phyloP scores from a whole-genome alignment of 257 asterid species.

The Linaria vulgaris region DNA sequence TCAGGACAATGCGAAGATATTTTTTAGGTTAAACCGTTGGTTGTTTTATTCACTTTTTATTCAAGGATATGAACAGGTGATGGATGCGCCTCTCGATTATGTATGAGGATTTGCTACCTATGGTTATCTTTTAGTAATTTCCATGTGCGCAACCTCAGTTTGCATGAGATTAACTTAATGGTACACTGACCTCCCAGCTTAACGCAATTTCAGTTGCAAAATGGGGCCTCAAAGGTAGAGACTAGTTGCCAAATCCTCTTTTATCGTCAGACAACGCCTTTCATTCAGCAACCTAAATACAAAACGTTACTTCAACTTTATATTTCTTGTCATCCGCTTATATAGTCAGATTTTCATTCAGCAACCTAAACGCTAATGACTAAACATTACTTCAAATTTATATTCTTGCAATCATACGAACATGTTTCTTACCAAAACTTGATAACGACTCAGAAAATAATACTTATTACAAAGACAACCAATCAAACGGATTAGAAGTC shows the following conservation, averaged over 20 bases:
- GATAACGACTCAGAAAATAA: slow-evolving; percentile 5
- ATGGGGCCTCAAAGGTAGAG: slow-evolving; percentile 17
- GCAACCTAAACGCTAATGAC: no score
- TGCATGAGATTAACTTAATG: background rate
- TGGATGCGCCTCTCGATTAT: background rate
- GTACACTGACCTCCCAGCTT: slow-evolving; percentile 1
- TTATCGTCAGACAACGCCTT: slow-evolving; percentile 5
- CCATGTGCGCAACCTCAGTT: background rate
- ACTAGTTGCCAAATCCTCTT: background rate
- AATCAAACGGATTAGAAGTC: slow-evolving; percentile 10
- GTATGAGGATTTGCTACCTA: background rate
- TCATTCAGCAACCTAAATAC: slow-evolving; percentile 15
- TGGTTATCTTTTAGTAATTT: background rate
- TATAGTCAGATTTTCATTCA: no score
- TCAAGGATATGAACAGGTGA: no score
- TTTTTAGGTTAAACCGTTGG: no score
- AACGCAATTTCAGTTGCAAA: slow-evolving; percentile 7
- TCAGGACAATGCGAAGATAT: no score
- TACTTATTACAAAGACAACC: background rate
- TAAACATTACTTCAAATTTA: no score
- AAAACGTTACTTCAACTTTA: slow-evolving; percentile 10
- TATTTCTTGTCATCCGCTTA: no score
- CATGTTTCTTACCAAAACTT: slow-evolving; percentile 1
- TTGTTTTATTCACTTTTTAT: no score
- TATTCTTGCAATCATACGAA: background rate